phyloP scores from a whole-genome alignment of 345 rosid species.

The Brassica carinata region DNA sequence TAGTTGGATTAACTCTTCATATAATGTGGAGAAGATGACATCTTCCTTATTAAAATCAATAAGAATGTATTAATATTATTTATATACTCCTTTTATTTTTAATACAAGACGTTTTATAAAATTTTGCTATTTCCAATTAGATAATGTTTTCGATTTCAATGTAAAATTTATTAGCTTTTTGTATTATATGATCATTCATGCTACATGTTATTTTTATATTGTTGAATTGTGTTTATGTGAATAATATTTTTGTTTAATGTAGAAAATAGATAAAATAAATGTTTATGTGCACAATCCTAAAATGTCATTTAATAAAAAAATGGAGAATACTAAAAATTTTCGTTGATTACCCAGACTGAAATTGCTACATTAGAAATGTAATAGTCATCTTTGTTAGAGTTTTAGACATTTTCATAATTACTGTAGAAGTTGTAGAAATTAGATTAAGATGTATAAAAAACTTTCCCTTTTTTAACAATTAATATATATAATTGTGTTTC shows the following conservation, averaged over 20 bases:
- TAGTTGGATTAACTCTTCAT: slow-evolving; percentile 16
- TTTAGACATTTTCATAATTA: not conserved
- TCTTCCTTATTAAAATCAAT: not conserved
- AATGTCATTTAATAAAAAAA: too few relatives aligned
- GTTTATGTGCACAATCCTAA: not conserved
- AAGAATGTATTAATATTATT: not conserved
- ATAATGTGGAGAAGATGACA: slow-evolving; percentile 1
- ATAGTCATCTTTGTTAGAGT: not conserved
- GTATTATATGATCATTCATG: not conserved
- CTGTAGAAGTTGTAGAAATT: not conserved
- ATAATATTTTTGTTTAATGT: too few relatives aligned
- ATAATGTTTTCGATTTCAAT: not conserved
- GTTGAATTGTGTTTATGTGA: not conserved
- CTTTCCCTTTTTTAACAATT: not conserved
- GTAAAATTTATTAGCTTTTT: not conserved
- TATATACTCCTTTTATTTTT: not conserved
- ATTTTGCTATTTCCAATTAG: not conserved
- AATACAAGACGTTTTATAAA: not conserved
- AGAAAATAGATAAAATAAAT: too few relatives aligned
- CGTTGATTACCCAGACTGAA: not conserved
- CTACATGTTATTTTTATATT: too few relatives aligned
- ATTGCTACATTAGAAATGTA: not conserved
- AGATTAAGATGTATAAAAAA: not conserved
- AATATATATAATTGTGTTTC: not conserved
- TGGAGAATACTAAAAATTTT: not conserved